These are phyloP conservation scores for Xylariaceae sp. DNA, from an alignment of 2,329 filamentous ascomycete genomes.

Conservation along the genomic window DNA sequence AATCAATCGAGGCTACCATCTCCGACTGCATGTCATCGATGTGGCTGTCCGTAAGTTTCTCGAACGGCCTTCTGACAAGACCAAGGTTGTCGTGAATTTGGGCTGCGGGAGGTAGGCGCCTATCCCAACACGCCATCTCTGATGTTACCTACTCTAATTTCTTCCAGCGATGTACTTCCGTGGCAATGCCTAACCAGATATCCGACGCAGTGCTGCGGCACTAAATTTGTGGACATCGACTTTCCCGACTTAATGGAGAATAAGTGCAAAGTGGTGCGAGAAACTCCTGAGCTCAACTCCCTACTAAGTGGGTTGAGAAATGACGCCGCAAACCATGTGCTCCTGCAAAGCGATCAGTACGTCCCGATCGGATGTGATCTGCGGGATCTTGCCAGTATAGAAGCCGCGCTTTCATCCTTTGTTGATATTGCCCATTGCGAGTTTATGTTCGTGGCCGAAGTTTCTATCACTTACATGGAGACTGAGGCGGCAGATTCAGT, in stretches of 20 bases:
- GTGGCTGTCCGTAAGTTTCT: constrained; percentile 75
- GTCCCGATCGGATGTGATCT: constrained; percentile 82
- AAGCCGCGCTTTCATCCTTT: constrained; percentile 59
- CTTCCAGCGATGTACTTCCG: constrained; percentile 75
- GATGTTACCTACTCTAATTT: constrained; percentile 3
- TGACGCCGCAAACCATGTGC: constrained; percentile 48
- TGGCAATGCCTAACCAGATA: constrained; percentile 79
- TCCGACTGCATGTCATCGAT: constrained; percentile 83
- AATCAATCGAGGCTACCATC: constrained; percentile 88
- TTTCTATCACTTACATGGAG: constrained; percentile 90
- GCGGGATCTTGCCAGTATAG: constrained; percentile 64
- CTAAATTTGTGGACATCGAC: constrained; percentile 81
- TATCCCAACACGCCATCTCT: constrained; percentile 7
- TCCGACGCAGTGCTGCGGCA: constrained; percentile 56
- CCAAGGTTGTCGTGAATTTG: constrained; percentile 79
- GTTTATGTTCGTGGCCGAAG: constrained; percentile 84
- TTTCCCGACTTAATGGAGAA: constrained; percentile 77
- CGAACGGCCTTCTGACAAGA: constrained; percentile 50
- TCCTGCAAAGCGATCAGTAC: constrained; percentile 71
- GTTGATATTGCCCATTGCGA: constrained; percentile 60
- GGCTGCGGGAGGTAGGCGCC: constrained; percentile 83
- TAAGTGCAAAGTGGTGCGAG: constrained; percentile 70
- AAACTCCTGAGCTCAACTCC: constrained; percentile 61
- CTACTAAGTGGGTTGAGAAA: constrained; percentile 50
- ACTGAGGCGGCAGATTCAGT: constrained; percentile 71